Percentiles rank a stretch among this genome's conserved stretches.
Conservation (phyloP, 306 rosid species). For the Quercus ilex region DNA sequence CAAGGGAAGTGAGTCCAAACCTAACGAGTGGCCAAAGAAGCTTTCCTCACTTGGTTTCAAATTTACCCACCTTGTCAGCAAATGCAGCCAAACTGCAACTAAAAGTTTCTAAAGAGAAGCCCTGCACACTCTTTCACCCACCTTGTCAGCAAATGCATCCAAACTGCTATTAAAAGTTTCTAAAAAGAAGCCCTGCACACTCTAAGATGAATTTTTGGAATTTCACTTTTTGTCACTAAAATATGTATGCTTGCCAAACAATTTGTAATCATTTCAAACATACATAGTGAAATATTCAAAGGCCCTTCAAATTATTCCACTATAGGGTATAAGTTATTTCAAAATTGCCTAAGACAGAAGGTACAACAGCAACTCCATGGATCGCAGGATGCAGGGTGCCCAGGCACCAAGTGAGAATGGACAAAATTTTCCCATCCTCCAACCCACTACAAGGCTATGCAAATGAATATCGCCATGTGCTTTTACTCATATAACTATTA, state of each 20-base stretch:
- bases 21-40: conserved; percentile 30
- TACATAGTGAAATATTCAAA: background rate
- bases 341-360: conserved; percentile 6
- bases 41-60: conserved; percentile 34
- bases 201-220: conserved; percentile 34
- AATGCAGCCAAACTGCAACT: conserved; percentile 58
- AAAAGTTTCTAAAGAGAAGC: conserved; percentile 71
- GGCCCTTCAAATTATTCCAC: background rate
- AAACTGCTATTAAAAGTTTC: conserved; percentile 64
- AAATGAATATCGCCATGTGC: too few species aligned
- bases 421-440: too few species aligned
- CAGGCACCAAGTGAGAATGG: too few species aligned
- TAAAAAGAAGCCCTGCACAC: conserved; percentile 79
- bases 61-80: conserved; percentile 46
- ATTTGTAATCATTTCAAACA: background rate
- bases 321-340: background rate
- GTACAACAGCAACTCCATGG: conserved; percentile 18
- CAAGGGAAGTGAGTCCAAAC: conserved; percentile 29
- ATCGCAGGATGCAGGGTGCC: background rate
- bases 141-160: conserved; percentile 44
- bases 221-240: conserved; percentile 12
- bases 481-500: too few species aligned
- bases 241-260: conserved; percentile 11
- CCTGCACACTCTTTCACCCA: conserved; percentile 74
- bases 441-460: too few species aligned